phyloP scores from a whole-genome alignment of 768 basidiomycete genomes.

The Russula lepida region DNA sequence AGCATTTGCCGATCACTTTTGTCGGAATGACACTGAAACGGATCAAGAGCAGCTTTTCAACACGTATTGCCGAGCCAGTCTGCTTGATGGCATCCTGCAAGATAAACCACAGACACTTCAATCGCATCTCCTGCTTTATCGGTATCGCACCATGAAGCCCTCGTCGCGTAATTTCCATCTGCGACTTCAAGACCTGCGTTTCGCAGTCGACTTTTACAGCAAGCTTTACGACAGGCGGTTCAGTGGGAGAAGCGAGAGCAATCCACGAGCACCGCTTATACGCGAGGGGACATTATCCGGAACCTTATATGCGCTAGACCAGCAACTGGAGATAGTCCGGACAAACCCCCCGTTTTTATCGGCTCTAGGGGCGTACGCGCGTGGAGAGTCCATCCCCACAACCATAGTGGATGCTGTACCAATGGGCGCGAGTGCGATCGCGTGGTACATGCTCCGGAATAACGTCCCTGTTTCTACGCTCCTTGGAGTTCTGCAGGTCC shows the following conservation, averaged over 20 bases:
- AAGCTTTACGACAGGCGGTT: slow-evolving; percentile 68
- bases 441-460: slow-evolving; percentile 66
- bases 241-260: slow-evolving; percentile 61
- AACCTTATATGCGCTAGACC: slow-evolving; percentile 54
- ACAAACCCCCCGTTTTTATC: slow-evolving; percentile 33
- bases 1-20: slow-evolving; percentile 73
- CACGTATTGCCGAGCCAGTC: slow-evolving; percentile 62
- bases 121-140: slow-evolving; percentile 64
- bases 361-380: slow-evolving; percentile 46
- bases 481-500: slow-evolving; percentile 49
- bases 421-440: slow-evolving; percentile 35
- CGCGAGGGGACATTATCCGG: slow-evolving; percentile 65
- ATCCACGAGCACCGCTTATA: slow-evolving; percentile 56
- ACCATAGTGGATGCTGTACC: background rate
- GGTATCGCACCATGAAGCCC: slow-evolving; percentile 54
- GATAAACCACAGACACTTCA: slow-evolving; percentile 79
- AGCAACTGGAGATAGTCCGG: slow-evolving; percentile 43
- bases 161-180: slow-evolving; percentile 55
- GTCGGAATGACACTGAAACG: slow-evolving; percentile 51
- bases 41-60: slow-evolving; percentile 54
- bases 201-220: slow-evolving; percentile 68
- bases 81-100: slow-evolving; percentile 84
- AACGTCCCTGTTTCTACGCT: slow-evolving; percentile 63
- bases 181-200: slow-evolving; percentile 63
- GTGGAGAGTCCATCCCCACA: slow-evolving; percentile 37